Evolutionary conservation across 1,284 basidiomycete species (phyloP).

Genomic region (Naganishia albida): DNA sequence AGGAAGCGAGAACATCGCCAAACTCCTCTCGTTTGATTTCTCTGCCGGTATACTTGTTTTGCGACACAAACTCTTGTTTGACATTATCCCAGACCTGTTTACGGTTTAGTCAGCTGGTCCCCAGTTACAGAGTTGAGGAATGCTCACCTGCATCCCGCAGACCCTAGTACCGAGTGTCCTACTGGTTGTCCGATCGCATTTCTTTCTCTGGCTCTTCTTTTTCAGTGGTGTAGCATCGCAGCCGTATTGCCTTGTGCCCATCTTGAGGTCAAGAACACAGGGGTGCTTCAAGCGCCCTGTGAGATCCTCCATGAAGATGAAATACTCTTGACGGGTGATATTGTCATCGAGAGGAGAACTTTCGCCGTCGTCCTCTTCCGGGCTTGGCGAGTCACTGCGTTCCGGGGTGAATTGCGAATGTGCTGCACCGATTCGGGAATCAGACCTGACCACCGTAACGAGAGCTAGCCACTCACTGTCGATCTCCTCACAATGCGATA

Average conservation of each 20-base stretch:
- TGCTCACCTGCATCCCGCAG: conserved; percentile 95
- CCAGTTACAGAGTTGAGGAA: neutral
- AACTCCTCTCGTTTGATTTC: conserved; percentile 86
- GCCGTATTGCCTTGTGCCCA: conserved; percentile 98
- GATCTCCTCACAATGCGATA: conserved; percentile 27
- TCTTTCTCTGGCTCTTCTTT: conserved; percentile 96
- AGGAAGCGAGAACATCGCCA: conserved; percentile 73
- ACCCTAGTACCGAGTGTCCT: conserved; percentile 85
- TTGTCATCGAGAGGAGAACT: conserved; percentile 36
- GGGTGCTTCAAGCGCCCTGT: conserved; percentile 91
- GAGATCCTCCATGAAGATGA: conserved; percentile 98
- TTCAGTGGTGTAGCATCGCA: conserved; percentile 90
- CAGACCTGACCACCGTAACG: neutral
- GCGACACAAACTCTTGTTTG: conserved; percentile 79
- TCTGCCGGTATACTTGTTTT: conserved; percentile 96
- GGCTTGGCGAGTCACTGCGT: conserved; percentile 2
- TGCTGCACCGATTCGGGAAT: neutral
- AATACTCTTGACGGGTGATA: conserved; percentile 87
- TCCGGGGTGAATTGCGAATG: conserved; percentile 14
- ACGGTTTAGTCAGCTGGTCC: neutral
- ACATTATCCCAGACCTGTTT: conserved; percentile 83
- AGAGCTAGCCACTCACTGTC: conserved; percentile 1
- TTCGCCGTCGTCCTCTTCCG: conserved; percentile 11
- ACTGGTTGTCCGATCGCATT: conserved; percentile 95
- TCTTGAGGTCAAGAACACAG: conserved; percentile 97